Conservation (phyloP, 306 rosid genomes). For the Fagus crenata region DNA sequence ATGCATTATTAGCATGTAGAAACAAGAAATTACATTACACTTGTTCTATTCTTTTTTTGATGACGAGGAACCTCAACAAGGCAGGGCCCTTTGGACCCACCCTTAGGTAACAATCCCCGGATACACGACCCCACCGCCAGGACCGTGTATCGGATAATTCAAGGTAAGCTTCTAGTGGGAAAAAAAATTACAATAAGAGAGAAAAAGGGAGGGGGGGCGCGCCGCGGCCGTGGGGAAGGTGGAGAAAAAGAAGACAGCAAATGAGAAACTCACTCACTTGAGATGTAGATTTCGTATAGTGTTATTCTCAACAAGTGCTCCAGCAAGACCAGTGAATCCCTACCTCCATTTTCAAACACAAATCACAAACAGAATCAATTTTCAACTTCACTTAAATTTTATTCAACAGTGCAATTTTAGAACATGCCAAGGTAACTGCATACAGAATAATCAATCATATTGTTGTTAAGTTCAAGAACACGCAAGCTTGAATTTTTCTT, state of each 20-base stretch:
- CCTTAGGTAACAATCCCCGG: too few relatives aligned
- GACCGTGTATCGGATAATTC: too few relatives aligned
- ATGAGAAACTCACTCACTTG: constrained; percentile 53
- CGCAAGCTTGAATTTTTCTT: constrained; percentile 78
- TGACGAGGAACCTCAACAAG: too few relatives aligned
- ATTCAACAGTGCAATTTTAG: constrained; percentile 10
- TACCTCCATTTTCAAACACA: constrained; percentile 61
- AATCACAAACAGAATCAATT: constrained; percentile 33
- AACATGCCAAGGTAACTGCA: constrained; percentile 38
- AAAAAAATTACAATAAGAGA: neutral
- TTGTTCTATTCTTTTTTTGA: too few relatives aligned
- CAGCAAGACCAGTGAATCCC: constrained; percentile 97
- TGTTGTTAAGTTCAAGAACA: constrained; percentile 84
- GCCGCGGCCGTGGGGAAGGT: neutral
- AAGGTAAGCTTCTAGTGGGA: neutral
- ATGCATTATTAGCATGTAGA: neutral
- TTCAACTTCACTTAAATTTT: constrained; percentile 4
- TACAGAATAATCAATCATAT: constrained; percentile 95
- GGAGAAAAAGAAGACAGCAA: constrained; percentile 15
- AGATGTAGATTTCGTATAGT: constrained; percentile 73
- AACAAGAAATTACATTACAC: neutral
- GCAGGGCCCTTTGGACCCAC: too few relatives aligned
- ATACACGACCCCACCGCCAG: too few relatives aligned
- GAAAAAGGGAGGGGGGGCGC: neutral
- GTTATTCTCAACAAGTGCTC: constrained; percentile 85